phyloP scores from a whole-genome alignment of 345 rosid genomes.

The Citrus hindsii region DNA sequence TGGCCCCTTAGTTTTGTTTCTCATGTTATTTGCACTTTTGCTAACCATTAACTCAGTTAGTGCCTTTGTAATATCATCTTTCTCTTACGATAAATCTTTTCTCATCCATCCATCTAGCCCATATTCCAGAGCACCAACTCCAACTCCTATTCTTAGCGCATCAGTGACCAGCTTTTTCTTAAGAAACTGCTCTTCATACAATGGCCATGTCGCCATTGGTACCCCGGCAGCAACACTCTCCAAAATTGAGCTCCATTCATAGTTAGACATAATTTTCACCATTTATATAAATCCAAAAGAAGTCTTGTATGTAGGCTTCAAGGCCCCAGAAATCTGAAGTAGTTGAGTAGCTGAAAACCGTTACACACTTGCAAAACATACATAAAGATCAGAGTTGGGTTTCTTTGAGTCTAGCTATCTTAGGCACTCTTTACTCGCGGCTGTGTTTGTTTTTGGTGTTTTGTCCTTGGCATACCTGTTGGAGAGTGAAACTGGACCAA shows the following conservation, averaged over 20 bases:
- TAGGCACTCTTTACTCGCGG: conserved; percentile 35
- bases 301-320: conserved; percentile 29
- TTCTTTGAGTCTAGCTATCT: conserved; percentile 32
- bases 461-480: conserved; percentile 20
- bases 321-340: conserved; percentile 41
- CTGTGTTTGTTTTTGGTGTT: conserved; percentile 29
- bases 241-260: conserved; percentile 42
- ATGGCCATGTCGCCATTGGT: conserved; percentile 46
- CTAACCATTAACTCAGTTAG: background rate
- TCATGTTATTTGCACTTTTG: background rate
- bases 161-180: conserved; percentile 34
- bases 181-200: conserved; percentile 31
- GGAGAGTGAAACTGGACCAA: conserved; percentile 41
- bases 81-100: background rate
- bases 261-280: conserved; percentile 33
- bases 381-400: conserved; percentile 33
- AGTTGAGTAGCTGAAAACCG: conserved; percentile 29
- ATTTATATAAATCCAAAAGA: conserved; percentile 5
- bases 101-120: background rate
- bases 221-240: conserved; percentile 27
- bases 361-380: conserved; percentile 42
- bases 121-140: background rate
- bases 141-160: conserved; percentile 7
- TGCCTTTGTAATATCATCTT: background rate
- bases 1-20: background rate